These are phyloP conservation scores for Blastobotrys indianensis DNA, from an alignment of 1,139 yeast genomes.

Conservation along the genomic window DNA sequence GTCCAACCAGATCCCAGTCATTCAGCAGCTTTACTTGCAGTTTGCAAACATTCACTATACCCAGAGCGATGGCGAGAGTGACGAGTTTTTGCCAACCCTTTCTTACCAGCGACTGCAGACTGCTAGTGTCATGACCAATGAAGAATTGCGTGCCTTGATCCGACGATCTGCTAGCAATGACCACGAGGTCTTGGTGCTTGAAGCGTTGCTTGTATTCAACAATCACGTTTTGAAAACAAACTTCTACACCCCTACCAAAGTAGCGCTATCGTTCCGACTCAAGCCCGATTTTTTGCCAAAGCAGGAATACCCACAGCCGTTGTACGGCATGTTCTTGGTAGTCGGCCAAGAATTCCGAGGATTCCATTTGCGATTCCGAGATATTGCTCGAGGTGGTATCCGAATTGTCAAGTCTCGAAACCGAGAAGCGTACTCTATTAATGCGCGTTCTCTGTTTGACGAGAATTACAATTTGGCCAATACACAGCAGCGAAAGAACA, in stretches of 20 bases:
- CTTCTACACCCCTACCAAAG: constrained; percentile 89
- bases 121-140: constrained; percentile 67
- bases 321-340: constrained; percentile 90
- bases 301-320: constrained; percentile 84
- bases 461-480: constrained; percentile 94
- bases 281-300: constrained; percentile 79
- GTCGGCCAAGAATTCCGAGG: constrained; percentile 98
- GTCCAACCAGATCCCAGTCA: constrained; percentile 60
- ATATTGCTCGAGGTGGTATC: constrained; percentile 97
- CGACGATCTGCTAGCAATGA: constrained; percentile 68
- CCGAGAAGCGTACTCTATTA: constrained; percentile 76
- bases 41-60: constrained; percentile 90
- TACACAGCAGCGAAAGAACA: constrained; percentile 94
- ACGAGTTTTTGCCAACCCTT: constrained; percentile 63
- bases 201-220: constrained; percentile 79
- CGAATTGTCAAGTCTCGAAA: constrained; percentile 89
- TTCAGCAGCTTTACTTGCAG: constrained; percentile 80
- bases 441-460: constrained; percentile 85
- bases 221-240: constrained; percentile 86
- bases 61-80: constrained; percentile 46
- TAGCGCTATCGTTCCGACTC: constrained; percentile 88
- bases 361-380: constrained; percentile 94
- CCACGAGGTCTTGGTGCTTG: constrained; percentile 75
- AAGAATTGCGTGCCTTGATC: constrained; percentile 65
- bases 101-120: constrained; percentile 85